A percentile compares a stretch with the other conserved stretches of the same genome.
Evolutionary conservation across 177 flowering plant species (phyloP).

Genomic region (Vitis hybrid): DNA sequence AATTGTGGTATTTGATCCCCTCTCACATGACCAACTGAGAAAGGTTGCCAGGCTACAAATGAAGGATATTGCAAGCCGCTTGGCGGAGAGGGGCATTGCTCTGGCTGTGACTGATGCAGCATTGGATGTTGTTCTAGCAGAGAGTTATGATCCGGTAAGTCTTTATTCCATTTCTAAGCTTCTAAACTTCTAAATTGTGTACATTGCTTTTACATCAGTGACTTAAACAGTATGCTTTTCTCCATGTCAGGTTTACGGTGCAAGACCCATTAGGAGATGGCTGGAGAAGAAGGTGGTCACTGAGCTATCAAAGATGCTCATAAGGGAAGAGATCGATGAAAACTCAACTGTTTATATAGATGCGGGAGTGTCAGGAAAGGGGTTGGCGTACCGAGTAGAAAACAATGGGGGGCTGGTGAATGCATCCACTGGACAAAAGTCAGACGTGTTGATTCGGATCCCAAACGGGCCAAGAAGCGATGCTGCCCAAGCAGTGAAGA

Average conservation of each 20-base stretch:
- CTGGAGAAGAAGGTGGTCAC: conserved; percentile 92
- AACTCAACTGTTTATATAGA: conserved; percentile 89
- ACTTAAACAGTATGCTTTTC: background rate
- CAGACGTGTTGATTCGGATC: conserved; percentile 73
- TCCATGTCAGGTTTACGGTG: conserved; percentile 69
- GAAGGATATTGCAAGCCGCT: conserved; percentile 81
- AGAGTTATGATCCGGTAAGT: conserved; percentile 88
- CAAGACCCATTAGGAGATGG: conserved; percentile 95
- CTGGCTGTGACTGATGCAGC: conserved; percentile 86
- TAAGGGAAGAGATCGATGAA: conserved; percentile 84
- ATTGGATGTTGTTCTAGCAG: conserved; percentile 61
- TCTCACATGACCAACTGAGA: conserved; percentile 76
- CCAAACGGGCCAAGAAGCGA: conserved; percentile 49
- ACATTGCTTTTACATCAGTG: background rate
- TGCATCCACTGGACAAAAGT: conserved; percentile 68
- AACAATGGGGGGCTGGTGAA: conserved; percentile 84
- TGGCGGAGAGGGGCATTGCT: conserved; percentile 89
- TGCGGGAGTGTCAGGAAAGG: conserved; percentile 35
- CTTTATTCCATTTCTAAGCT: background rate
- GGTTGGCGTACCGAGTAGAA: conserved; percentile 57
- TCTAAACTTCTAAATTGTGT: background rate
- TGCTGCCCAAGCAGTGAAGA: conserved; percentile 79
- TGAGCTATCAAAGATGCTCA: conserved; percentile 77
- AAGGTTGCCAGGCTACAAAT: conserved; percentile 78
- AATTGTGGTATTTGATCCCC: conserved; percentile 87